Evolutionary conservation across 768 basidiomycete species (phyloP).

Genomic region (Mycena epipterygia): DNA sequence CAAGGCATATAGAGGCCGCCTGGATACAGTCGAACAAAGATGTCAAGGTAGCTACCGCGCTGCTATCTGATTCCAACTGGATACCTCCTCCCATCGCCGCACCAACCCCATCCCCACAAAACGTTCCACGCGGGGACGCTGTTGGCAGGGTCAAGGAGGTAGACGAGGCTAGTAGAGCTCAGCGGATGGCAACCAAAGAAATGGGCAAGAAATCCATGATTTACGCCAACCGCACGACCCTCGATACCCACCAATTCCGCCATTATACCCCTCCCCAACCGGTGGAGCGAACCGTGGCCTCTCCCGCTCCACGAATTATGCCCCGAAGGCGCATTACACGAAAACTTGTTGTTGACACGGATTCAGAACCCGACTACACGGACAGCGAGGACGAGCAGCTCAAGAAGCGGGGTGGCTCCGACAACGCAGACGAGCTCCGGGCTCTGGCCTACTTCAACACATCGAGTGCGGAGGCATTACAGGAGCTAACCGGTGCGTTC

Average conservation of each 20-base stretch:
- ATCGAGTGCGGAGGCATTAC: slow-evolving; percentile 71
- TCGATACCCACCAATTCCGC: slow-evolving; percentile 60
- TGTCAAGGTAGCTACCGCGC: slow-evolving; percentile 67
- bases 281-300: slow-evolving; percentile 6
- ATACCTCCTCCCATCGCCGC: slow-evolving; percentile 48
- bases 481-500: slow-evolving; percentile 79
- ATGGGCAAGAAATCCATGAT: slow-evolving; percentile 89
- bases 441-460: slow-evolving; percentile 81
- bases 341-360: slow-evolving; percentile 75
- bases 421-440: slow-evolving; percentile 55
- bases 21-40: slow-evolving; percentile 76
- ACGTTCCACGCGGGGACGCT: slow-evolving; percentile 46
- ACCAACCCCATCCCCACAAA: slow-evolving; percentile 23
- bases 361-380: slow-evolving; percentile 70
- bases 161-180: slow-evolving; percentile 80
- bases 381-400: slow-evolving; percentile 62
- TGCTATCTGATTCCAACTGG: slow-evolving; percentile 73
- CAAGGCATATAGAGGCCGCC: slow-evolving; percentile 68
- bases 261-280: slow-evolving; percentile 48
- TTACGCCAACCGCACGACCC: slow-evolving; percentile 74
- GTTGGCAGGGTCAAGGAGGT: slow-evolving; percentile 78
- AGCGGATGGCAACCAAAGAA: slow-evolving; percentile 74
- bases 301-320: slow-evolving; percentile 47
- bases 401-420: slow-evolving; percentile 47
- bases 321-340: slow-evolving; percentile 67